Evolutionary conservation across 495 filamentous ascomycete species (phyloP), one percentile per base, ranked within the genome.

Genomic region (Talaromyces stipitatus): DNA sequence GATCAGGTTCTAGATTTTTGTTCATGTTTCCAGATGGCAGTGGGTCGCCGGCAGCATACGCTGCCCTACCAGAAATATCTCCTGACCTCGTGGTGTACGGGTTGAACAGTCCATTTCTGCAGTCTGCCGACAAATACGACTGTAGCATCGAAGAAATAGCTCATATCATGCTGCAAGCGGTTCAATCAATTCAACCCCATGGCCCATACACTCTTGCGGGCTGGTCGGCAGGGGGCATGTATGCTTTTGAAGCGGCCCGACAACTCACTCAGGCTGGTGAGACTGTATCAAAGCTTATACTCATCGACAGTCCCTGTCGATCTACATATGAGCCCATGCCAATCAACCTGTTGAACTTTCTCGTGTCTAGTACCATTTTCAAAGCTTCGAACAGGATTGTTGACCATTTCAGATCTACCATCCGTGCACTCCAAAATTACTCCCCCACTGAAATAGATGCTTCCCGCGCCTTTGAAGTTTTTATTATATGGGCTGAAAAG

Each of bases 221-320:
- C 11, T 96, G 91, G 90, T 90, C 85, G 23, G 91, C 90, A 9
- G 91, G 91, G 50, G 91, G 91, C 33, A 88, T 92, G 29, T 85
- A 91, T 60, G 91, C 91, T 22, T 96, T 88, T 65, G 90, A 95
- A 64, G 86, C 89, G 20, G 83, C 84, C 26, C 84, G 90, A 59
- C 76, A 95, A 7, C 78, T 85, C 59, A 77, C 85, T 60, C 77
- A 82, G 48, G 77, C 78, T 16, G 84, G 84, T 24, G 87, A 92
- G 30, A 61, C 61, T 23, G 88, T 95, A 38, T 85, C 86, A 45
- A 79, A 84, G 47, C 82, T 96, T 4, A 70, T 95, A 48, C 77
- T 96, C 52, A 85, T 96, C 58, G 91, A 96, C 67, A 83, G 89
- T 0, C 91, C 91, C 0, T 90, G 83, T 73, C 89, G 82, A 3